Evolutionary conservation across 768 basidiomycete genomes (phyloP).

Genomic region (Gloeopeniophorella convolvens): DNA sequence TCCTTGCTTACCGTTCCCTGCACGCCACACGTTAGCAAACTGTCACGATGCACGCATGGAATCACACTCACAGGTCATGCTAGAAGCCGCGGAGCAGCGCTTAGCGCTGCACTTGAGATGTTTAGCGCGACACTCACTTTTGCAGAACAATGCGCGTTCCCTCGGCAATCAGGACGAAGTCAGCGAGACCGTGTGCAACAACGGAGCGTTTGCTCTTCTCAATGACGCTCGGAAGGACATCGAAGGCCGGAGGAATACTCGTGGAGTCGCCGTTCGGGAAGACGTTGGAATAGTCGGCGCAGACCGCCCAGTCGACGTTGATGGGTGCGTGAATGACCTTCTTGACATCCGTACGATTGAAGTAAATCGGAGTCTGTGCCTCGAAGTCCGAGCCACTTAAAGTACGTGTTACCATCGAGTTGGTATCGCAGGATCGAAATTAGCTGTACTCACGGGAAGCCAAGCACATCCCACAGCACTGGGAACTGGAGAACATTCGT

Average conservation of each 20-base stretch:
- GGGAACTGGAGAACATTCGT: slow-evolving; percentile 37
- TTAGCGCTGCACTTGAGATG: not conserved
- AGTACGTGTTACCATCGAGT: not conserved
- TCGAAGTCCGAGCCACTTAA: slow-evolving; percentile 50
- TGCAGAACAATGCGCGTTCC: slow-evolving; percentile 39
- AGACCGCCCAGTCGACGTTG: slow-evolving; percentile 56
- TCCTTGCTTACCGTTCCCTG: slow-evolving; percentile 61
- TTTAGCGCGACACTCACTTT: slow-evolving; percentile 28
- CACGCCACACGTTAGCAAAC: slow-evolving; percentile 18
- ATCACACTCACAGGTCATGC: slow-evolving; percentile 14
- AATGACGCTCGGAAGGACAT: slow-evolving; percentile 66
- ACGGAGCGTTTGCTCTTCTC: slow-evolving; percentile 65
- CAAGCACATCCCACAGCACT: slow-evolving; percentile 71
- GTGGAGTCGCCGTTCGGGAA: slow-evolving; percentile 57
- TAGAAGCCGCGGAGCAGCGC: not conserved
- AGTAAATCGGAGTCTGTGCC: slow-evolving; percentile 59
- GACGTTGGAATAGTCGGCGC: slow-evolving; percentile 52
- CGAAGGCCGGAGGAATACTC: slow-evolving; percentile 56
- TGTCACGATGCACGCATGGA: not conserved
- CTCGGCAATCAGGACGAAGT: slow-evolving; percentile 68
- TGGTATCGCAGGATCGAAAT: not conserved
- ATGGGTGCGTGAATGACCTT: slow-evolving; percentile 62
- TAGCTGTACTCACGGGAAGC: slow-evolving; percentile 56
- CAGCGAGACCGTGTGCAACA: slow-evolving; percentile 66
- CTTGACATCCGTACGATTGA: slow-evolving; percentile 64